These are phyloP conservation scores for Dryadomyces sulphureus DNA, from an alignment of 2,329 filamentous ascomycete genomes.

Conservation along the genomic window DNA sequence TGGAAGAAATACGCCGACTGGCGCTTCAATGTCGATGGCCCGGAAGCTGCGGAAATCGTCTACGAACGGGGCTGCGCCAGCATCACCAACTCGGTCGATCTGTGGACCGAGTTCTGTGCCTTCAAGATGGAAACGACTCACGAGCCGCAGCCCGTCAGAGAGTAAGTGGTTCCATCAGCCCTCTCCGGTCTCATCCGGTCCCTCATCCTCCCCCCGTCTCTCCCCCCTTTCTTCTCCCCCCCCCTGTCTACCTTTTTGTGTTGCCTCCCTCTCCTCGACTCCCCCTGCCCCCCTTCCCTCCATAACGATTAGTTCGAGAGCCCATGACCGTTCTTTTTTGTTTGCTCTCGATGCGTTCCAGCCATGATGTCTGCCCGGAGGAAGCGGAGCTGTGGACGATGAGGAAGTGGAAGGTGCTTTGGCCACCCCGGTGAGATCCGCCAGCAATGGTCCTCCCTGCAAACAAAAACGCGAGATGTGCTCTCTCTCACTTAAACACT, in stretches of 20 bases:
- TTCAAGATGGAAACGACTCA: conserved; percentile 98
- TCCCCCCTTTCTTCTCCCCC: neutral
- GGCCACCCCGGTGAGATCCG: conserved; percentile 51
- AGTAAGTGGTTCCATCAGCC: conserved; percentile 61
- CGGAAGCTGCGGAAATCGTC: conserved; percentile 93
- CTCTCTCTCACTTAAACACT: conserved; percentile 42
- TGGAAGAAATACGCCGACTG: conserved; percentile 99
- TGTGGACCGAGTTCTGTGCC: conserved; percentile 94
- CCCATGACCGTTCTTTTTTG: neutral
- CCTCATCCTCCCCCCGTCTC: neutral
- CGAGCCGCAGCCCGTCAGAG: conserved; percentile 88
- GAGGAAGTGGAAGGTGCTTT: neutral
- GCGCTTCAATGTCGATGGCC: conserved; percentile 92
- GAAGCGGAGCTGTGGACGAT: neutral
- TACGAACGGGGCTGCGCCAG: conserved; percentile 92
- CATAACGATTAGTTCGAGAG: neutral
- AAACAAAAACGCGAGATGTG: conserved; percentile 32
- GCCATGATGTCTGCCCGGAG: too few species aligned
- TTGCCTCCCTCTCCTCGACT: neutral
- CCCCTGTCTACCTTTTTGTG: neutral
- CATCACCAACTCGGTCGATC: conserved; percentile 83
- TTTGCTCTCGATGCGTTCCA: neutral
- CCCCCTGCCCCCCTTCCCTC: neutral
- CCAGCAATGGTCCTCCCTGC: conserved; percentile 23
- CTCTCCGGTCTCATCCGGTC: neutral